Evolutionary conservation across 2,329 filamentous ascomycete species (phyloP), one percentile per base, ranked within the genome.

Genomic region (Bipolaris oryzae): DNA sequence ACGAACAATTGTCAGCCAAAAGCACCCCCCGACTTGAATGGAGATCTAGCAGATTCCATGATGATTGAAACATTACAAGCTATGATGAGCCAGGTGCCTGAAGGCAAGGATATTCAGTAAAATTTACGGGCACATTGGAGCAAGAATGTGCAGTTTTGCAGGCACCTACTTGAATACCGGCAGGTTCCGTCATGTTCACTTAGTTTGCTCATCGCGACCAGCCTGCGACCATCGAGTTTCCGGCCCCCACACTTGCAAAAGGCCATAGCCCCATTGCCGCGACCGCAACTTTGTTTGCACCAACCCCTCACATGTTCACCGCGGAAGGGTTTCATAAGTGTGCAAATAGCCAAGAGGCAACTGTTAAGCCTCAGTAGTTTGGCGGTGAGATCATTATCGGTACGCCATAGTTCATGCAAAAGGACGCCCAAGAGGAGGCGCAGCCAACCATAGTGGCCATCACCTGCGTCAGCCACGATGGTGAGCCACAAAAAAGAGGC

Each of bases 221-320:
- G 28, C 47, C 42, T 33, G 44, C 47, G 33, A 56, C 49, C 47
- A 45, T 57, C 43, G 34, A 50, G 39, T 45, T 60, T 35, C 21
- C 47, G 44, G 60, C 60, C 58, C 58, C 60, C 60, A 58, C 53
- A 50, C 44, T 35, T 50, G 28, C 42, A 51, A 21, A 31, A 28
- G 50, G 35, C 61, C 61, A 63, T 53, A 61, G 61, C 63, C 63
- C 62, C 50, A 31, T 37, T 20, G 65, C 60, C 61, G 59, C 60
- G 35, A 60, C 59, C 39, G 35, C 44, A 35, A 28, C 31, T 49
- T 60, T 56, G 63, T 58, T 63, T 33, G 55, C 54, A 57, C 63
- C 58, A 61, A 54, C 50, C 39, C 44, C 53, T 48, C 47, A 50
- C 16, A 16, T 48, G 33, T 34, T 31, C 38, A 59, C 57, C 46